Evolutionary conservation across 805 yeast species (phyloP).

Genomic region (Wickerhamomyces hampshirensis): DNA sequence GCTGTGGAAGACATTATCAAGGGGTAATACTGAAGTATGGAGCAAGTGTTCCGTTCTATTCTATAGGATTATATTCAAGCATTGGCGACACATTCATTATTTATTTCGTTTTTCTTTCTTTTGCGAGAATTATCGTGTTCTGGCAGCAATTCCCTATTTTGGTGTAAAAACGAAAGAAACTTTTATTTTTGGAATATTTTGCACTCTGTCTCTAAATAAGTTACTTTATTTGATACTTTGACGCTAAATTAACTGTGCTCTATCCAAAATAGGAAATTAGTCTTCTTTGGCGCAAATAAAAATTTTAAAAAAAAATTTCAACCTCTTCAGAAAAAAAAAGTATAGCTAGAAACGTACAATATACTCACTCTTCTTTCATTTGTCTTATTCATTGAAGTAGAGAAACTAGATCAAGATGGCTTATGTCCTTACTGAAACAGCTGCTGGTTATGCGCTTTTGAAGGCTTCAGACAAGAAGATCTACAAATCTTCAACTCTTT

Average conservation of each 20-base stretch:
- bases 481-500: conserved; percentile 72
- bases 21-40: neutral
- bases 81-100: too few species aligned
- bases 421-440: conserved; percentile 91
- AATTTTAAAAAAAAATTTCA: conserved; percentile 7
- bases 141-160: conserved; percentile 6
- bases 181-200: neutral
- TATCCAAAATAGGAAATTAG: neutral
- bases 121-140: too few species aligned
- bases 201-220: neutral
- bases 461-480: conserved; percentile 98
- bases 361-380: too few species aligned
- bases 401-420: conserved; percentile 49
- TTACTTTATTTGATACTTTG: conserved; percentile 6
- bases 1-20: conserved; percentile 7
- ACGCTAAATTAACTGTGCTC: conserved; percentile 2
- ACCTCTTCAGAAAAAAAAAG: neutral
- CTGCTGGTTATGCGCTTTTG: conserved; percentile 97
- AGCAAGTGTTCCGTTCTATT: too few species aligned
- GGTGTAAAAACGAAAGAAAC: conserved; percentile 1
- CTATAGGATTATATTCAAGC: too few species aligned
- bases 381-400: too few species aligned
- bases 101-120: too few species aligned
- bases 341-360: too few species aligned
- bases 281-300: conserved; percentile 4